Conservation (phyloP, 108 stramenopile genomes). For the Cyclostephanos tholiformis region DNA sequence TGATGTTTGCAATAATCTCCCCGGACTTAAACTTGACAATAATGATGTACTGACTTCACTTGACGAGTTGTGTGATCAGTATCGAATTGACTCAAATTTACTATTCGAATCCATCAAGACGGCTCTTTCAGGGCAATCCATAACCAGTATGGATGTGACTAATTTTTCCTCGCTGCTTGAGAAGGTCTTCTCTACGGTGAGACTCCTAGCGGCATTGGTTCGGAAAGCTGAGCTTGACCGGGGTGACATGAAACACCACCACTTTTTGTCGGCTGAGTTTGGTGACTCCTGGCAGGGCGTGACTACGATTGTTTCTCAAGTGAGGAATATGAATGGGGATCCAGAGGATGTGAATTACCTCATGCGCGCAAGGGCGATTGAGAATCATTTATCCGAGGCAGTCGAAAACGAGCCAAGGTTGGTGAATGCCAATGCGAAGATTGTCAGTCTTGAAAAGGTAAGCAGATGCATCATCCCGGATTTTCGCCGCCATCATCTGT, state of each 20-base stretch:
- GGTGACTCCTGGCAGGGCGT: slow-evolving; percentile 81
- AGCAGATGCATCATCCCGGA: slow-evolving; percentile 1
- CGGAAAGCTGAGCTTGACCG: slow-evolving; percentile 31
- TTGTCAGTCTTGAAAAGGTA: slow-evolving; percentile 74
- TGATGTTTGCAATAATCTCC: slow-evolving; percentile 43
- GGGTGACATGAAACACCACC: slow-evolving; percentile 48
- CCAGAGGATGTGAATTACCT: slow-evolving; percentile 76
- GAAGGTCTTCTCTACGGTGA: slow-evolving; percentile 12
- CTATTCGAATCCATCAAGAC: slow-evolving; percentile 28
- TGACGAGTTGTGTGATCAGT: slow-evolving; percentile 21
- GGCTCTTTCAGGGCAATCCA: slow-evolving; percentile 9
- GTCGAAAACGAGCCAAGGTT: slow-evolving; percentile 72
- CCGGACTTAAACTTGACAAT: slow-evolving; percentile 29
- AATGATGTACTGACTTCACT: slow-evolving; percentile 25
- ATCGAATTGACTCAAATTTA: slow-evolving; percentile 14
- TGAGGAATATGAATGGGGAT: slow-evolving; percentile 68
- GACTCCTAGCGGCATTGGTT: slow-evolving; percentile 31
- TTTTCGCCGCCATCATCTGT: neutral
- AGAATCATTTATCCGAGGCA: slow-evolving; percentile 59
- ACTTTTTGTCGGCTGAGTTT: slow-evolving; percentile 78
- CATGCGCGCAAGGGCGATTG: slow-evolving; percentile 64
- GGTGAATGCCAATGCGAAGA: slow-evolving; percentile 55
- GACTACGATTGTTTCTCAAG: slow-evolving; percentile 55
- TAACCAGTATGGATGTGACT: slow-evolving; percentile 26
- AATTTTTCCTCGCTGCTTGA: slow-evolving; percentile 31